A percentile compares a stretch with the other conserved stretches of the same genome.
Evolutionary conservation across 1,139 yeast genomes (phyloP).

Genomic region (Saccharomyces hybrid): DNA sequence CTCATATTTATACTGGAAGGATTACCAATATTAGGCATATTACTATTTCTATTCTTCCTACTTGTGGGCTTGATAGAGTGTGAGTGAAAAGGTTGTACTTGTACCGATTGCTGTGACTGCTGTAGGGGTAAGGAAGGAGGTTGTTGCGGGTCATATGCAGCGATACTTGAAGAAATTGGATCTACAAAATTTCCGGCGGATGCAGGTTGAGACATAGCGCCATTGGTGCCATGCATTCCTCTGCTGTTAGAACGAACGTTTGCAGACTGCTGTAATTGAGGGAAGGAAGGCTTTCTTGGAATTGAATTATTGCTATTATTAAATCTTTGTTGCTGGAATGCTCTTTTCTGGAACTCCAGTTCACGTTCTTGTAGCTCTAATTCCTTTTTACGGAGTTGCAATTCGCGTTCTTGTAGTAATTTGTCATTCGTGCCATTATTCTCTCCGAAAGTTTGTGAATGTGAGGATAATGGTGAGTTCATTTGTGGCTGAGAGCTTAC

Average conservation of each 20-base stretch:
- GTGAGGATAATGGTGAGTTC: background rate
- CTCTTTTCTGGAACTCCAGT: conserved; percentile 32
- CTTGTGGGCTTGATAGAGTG: conserved; percentile 31
- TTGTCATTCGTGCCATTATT: conserved; percentile 7
- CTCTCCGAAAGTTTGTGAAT: background rate
- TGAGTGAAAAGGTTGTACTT: conserved; percentile 8
- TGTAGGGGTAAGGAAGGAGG: conserved; percentile 8
- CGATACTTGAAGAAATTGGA: conserved; percentile 14
- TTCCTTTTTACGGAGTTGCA: conserved; percentile 42
- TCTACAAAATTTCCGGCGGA: conserved; percentile 17
- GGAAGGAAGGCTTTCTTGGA: conserved; percentile 23
- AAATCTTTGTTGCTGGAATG: conserved; percentile 21
- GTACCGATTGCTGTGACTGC: conserved; percentile 6
- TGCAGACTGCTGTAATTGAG: conserved; percentile 19
- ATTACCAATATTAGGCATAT: conserved; percentile 28
- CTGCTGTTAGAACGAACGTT: conserved; percentile 16
- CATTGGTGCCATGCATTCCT: conserved; percentile 26
- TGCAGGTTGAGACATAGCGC: conserved; percentile 8
- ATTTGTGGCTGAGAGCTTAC: background rate
- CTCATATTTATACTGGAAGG: conserved; percentile 27
- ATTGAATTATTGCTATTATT: conserved; percentile 12
- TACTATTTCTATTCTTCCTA: conserved; percentile 32
- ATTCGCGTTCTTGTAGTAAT: conserved; percentile 30
- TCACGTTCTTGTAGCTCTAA: conserved; percentile 40
- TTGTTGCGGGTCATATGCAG: conserved; percentile 9